phyloP scores from a whole-genome alignment of 2,329 filamentous ascomycete genomes.

The Epichloe baconii region DNA sequence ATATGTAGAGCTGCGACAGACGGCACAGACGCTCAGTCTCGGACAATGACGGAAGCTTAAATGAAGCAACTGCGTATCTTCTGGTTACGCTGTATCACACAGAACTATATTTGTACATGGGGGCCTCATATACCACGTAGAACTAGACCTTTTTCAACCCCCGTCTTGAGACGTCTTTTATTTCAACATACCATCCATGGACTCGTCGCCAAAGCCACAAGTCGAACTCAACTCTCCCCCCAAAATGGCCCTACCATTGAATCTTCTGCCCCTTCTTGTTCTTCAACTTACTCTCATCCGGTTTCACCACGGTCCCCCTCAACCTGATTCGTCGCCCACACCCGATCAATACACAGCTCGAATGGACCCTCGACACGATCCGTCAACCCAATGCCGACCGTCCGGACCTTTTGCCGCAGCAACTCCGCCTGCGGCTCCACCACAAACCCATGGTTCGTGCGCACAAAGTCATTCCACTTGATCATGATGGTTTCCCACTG shows the following conservation, averaged over 20 bases:
- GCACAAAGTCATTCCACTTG: conserved; percentile 82
- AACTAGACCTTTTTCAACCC: neutral
- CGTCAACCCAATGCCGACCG: conserved; percentile 75
- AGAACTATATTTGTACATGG: neutral
- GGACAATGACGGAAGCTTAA: conserved; percentile 4
- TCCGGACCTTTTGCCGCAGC: conserved; percentile 71
- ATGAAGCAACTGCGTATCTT: neutral
- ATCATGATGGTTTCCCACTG: conserved; percentile 95
- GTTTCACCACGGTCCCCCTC: conserved; percentile 9
- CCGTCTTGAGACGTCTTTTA: neutral
- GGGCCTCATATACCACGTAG: neutral
- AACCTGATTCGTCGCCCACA: conserved; percentile 73
- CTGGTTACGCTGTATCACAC: neutral
- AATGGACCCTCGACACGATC: conserved; percentile 83
- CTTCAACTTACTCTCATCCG: conserved; percentile 18
- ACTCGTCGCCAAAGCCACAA: neutral
- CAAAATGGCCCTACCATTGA: conserved; percentile 18
- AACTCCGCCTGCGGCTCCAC: conserved; percentile 90
- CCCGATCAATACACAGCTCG: conserved; percentile 68
- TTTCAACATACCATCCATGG: no score
- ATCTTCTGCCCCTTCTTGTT: conserved; percentile 25
- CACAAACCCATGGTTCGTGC: conserved; percentile 84
- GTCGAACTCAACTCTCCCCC: neutral
- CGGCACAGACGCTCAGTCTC: conserved; percentile 18
- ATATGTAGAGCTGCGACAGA: conserved; percentile 45